Evolutionary conservation across 2,329 filamentous ascomycete genomes (phyloP).

Genomic region (Amylocarpus encephaloides): DNA sequence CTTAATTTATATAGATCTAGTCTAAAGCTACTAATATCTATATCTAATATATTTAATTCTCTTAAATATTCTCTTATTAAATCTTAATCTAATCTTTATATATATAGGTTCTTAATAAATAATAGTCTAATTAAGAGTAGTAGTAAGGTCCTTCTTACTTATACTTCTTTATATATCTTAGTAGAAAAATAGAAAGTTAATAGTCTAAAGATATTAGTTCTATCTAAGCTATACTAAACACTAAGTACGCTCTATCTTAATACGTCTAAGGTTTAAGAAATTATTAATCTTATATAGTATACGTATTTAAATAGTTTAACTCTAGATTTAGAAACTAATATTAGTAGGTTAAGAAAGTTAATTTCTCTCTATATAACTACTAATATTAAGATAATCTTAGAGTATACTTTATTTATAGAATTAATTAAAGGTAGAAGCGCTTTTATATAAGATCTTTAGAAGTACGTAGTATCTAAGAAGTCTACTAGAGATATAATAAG

Average conservation of each 20-base stretch:
- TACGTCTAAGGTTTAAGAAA: constrained; percentile 14
- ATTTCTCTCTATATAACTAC: constrained; percentile 14
- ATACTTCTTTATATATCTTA: too few relatives aligned
- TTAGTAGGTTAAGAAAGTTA: constrained; percentile 15
- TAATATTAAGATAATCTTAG: constrained; percentile 14
- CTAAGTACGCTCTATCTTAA: constrained; percentile 15
- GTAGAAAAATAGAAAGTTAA: too few relatives aligned
- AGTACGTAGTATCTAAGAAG: constrained; percentile 16
- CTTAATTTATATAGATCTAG: too few relatives aligned
- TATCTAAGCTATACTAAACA: too few relatives aligned
- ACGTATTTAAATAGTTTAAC: constrained; percentile 14
- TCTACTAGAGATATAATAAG: constrained; percentile 9
- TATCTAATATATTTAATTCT: too few relatives aligned
- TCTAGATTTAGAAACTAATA: constrained; percentile 17
- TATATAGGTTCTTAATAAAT: too few relatives aligned
- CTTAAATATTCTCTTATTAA: too few relatives aligned
- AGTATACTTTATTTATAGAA: constrained; percentile 15
- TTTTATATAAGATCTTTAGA: constrained; percentile 19
- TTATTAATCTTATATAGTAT: constrained; percentile 14
- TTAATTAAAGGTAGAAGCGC: constrained; percentile 16
- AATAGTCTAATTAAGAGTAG: too few relatives aligned
- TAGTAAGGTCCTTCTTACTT: too few relatives aligned
- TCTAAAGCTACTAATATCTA: too few relatives aligned
- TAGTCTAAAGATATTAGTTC: too few relatives aligned
- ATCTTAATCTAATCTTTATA: too few relatives aligned